These are phyloP conservation scores for Penicillium sp. DNA, from an alignment of 2,329 filamentous ascomycete genomes.

Conservation along the genomic window DNA sequence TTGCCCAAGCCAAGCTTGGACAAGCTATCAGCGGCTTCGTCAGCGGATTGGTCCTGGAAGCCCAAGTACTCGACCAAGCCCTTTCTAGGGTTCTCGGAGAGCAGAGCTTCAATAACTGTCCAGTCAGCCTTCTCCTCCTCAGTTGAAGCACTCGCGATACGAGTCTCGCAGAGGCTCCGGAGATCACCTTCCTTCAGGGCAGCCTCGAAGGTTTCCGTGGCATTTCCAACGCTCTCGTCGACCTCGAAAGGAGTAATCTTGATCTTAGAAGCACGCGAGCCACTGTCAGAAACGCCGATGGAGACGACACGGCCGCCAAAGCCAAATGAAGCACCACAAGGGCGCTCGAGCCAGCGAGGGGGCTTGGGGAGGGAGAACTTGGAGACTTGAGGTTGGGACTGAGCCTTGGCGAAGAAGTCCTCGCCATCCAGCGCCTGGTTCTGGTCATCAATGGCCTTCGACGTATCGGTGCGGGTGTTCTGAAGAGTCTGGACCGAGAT, in stretches of 20 bases:
- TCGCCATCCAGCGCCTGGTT: conserved; percentile 76
- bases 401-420: conserved; percentile 94
- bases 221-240: conserved; percentile 78
- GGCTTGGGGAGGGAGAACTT: conserved; percentile 84
- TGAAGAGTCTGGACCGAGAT: conserved; percentile 92
- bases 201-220: conserved; percentile 83
- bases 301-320: conserved; percentile 94
- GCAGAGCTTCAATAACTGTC: conserved; percentile 87
- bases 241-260: conserved; percentile 84
- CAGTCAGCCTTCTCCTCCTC: conserved; percentile 96
- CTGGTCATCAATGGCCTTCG: conserved; percentile 63
- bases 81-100: conserved; percentile 79
- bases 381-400: conserved; percentile 84
- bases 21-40: conserved; percentile 47
- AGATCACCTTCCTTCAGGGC: conserved; percentile 77
- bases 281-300: conserved; percentile 58
- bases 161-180: conserved; percentile 72
- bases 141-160: conserved; percentile 70
- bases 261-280: conserved; percentile 71
- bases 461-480: conserved; percentile 75
- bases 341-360: conserved; percentile 86
- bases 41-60: conserved; percentile 64
- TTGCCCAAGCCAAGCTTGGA: conserved; percentile 44
- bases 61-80: conserved; percentile 86
- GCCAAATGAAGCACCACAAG: conserved; percentile 83